Evolutionary conservation across 2,329 filamentous ascomycete genomes (phyloP), one percentile per base, ranked within the genome.

Genomic region (Nemania diffusa): DNA sequence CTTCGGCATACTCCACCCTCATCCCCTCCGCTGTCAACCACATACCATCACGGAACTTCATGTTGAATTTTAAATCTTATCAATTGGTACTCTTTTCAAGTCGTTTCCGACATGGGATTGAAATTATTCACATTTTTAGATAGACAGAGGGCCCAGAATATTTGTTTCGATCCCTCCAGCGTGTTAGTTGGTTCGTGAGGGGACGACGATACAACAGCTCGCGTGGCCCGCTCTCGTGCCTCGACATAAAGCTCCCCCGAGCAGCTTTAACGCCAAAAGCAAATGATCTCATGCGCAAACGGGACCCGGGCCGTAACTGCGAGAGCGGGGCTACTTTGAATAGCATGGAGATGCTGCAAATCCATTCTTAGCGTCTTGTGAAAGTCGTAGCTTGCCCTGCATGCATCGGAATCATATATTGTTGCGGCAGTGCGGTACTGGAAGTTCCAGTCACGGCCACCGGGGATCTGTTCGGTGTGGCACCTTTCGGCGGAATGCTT

Each of bases 11-110:
- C 74, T 90, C 87, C 27, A 89, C 83, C 57, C 83, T 81, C 75
- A 89, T 84, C 68, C 84, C 86, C 77, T 88, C 85, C 64, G 85
- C 87, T 48, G 85, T 83, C 56, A 91, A 81, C 90, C 90, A 91
- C 89, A 91, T 89, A 71, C 86, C 86, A 84, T 89, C 86, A 70
- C 86, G 85, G 72, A 89, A 88, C 80, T 87, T 88, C 87, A 88
- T 88, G 50, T 72, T 77, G 56, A 40, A 27, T 22, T 3, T 24
- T 53, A 15, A 46, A 22, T 42, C 20, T 44, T 29, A 27, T 48
- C 22, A 37, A 53, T 55, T 34, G 27, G 15, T 57, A 40, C 24
- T 48, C 13, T 51, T 57, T 34, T n/a, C 27, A 13, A 3, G 17
- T 40, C 3, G 15, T 26, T 29, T 9, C 22, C 24, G 34, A 52